Evolutionary conservation across 1,139 yeast species (phyloP).

Genomic region (Geotrichum candidum): DNA sequence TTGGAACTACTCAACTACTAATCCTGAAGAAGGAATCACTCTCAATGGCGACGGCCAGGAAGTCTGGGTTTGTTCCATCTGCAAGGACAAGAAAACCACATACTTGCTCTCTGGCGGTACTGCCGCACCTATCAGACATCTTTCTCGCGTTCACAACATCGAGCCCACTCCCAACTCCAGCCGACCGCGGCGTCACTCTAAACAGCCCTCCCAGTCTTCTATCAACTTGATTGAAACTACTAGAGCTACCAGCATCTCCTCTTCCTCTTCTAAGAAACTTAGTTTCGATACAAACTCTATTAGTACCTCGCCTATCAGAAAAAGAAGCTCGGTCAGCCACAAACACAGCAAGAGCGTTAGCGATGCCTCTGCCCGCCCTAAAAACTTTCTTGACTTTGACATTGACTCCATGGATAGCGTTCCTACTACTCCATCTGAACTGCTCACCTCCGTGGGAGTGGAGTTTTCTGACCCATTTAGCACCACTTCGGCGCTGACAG

Average conservation of each 20-base stretch:
- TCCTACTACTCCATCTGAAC: not conserved
- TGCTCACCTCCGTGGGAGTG: not conserved
- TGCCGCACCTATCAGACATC: conserved; percentile 18
- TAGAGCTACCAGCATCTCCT: not conserved
- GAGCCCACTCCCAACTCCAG: conserved; percentile 3
- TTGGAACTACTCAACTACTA: conserved; percentile 16
- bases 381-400: not conserved
- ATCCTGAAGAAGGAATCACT: conserved; percentile 16
- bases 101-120: conserved; percentile 18
- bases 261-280: not conserved
- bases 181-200: conserved; percentile 4
- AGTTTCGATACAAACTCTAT: not conserved
- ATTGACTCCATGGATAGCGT: not conserved
- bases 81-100: conserved; percentile 14
- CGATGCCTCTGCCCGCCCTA: not conserved
- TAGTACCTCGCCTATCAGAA: not conserved
- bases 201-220: conserved; percentile 1
- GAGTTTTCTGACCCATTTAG: not conserved
- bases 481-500: conserved; percentile 1
- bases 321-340: not conserved
- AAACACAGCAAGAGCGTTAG: not conserved
- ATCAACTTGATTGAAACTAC: conserved; percentile 1
- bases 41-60: conserved; percentile 16
- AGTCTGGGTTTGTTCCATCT: conserved; percentile 16
- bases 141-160: conserved; percentile 13